A percentile compares a stretch with the other conserved stretches of the same genome.
phyloP scores from a whole-genome alignment of 768 basidiomycete genomes.

The Macrolepiota fuliginosa region DNA sequence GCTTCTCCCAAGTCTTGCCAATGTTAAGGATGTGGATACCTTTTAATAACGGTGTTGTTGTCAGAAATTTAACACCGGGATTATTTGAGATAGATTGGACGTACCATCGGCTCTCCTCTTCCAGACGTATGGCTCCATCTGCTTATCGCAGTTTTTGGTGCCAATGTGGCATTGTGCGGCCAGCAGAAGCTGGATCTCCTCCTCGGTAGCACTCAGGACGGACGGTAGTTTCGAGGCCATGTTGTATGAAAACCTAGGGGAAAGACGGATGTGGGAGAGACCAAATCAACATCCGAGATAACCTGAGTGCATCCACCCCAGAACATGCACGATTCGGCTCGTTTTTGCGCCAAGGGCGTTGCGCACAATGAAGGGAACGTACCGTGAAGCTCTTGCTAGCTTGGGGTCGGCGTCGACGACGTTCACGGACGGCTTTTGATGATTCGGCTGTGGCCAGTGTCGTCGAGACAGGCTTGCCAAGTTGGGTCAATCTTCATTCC shows the following conservation, averaged over 20 bases:
- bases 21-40: slow-evolving; percentile 97
- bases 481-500: slow-evolving; percentile 27
- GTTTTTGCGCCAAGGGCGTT: slow-evolving; percentile 27
- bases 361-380: slow-evolving; percentile 25
- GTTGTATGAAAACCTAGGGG: slow-evolving; percentile 34
- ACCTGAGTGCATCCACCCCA: slow-evolving; percentile 39
- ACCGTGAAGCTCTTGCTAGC: slow-evolving; percentile 42
- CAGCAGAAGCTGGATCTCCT: slow-evolving; percentile 94
- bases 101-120: slow-evolving; percentile 93
- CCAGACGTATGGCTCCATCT: slow-evolving; percentile 98
- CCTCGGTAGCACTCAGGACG: slow-evolving; percentile 90
- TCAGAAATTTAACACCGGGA: slow-evolving; percentile 2
- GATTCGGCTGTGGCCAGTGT: slow-evolving; percentile 32
- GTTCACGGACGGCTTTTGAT: slow-evolving; percentile 39
- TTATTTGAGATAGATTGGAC: slow-evolving; percentile 23
- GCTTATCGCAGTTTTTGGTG: slow-evolving; percentile 99
- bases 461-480: slow-evolving; percentile 30
- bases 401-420: slow-evolving; percentile 44
- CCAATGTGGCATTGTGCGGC: slow-evolving; percentile 97
- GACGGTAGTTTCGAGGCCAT: slow-evolving; percentile 93
- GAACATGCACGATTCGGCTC: slow-evolving; percentile 27
- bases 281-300: slow-evolving; percentile 33
- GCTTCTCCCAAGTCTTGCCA: slow-evolving; percentile 99
- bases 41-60: slow-evolving; percentile 28
- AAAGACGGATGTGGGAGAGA: slow-evolving; percentile 15